A percentile compares a stretch with the other conserved stretches of the same genome.
Evolutionary conservation across 139 green algal genomes (phyloP).

Genomic region (Chlorella sp.): DNA sequence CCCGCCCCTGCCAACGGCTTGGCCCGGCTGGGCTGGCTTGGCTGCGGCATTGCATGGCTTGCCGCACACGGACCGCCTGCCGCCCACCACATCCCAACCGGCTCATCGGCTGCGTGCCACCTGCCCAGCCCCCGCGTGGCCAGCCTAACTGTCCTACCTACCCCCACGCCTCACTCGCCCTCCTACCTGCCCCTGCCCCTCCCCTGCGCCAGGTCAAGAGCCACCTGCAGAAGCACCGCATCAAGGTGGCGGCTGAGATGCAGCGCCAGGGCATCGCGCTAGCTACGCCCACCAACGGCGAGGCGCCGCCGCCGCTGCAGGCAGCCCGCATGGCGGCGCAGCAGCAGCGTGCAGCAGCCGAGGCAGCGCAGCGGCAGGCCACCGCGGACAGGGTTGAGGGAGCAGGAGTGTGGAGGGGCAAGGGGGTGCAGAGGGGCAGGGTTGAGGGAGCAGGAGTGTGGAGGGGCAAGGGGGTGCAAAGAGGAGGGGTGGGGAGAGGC

Average conservation of each 20-base stretch:
- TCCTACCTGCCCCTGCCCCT: neutral
- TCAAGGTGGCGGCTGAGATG: slow-evolving; percentile 32
- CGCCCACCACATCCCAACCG: neutral
- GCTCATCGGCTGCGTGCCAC: neutral
- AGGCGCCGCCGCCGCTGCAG: neutral
- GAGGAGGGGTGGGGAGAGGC: too few species aligned
- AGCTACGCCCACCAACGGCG: neutral
- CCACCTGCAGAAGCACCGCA: slow-evolving; percentile 37
- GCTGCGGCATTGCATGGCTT: too few species aligned
- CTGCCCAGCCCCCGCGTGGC: neutral
- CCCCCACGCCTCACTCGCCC: neutral
- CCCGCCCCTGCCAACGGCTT: too few species aligned
- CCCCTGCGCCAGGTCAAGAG: slow-evolving; percentile 9
- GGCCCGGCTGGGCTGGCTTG: too few species aligned
- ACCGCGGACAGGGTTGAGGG: too few species aligned
- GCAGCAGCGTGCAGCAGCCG: neutral
- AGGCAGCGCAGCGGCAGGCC: neutral
- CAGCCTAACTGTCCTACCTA: neutral
- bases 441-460: too few species aligned
- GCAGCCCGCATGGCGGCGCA: neutral
- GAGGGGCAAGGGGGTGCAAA: too few species aligned
- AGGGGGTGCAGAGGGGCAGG: too few species aligned
- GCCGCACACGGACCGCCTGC: too few species aligned
- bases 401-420: too few species aligned
- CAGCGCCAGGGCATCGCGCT: slow-evolving; percentile 1